Evolutionary conservation across 176 grass and related monocot genomes (phyloP), one percentile per base, ranked within the genome.

Genomic region (Oryza brachyantha): DNA sequence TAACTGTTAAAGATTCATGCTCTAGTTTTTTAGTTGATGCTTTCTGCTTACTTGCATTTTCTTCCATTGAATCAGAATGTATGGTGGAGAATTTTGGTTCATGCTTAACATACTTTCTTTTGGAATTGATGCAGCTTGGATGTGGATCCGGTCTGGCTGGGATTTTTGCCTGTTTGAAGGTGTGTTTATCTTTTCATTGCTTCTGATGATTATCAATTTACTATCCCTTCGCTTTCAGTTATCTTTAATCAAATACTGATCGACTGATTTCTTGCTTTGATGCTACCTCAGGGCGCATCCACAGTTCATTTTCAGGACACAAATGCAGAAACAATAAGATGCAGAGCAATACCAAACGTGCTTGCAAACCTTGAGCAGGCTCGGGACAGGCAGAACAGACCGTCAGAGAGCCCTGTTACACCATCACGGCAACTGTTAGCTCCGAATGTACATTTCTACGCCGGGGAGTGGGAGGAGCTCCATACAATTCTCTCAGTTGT

Each of bases 111-210:
- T 24, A 63, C 68, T 77, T 37, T 45, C 59, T 80, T 76, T 82
- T 73, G 22, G 32, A 68, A 82, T 86, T 81, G 10, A n/a, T 88
- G 92, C 87, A 97, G 92, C 85, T 94, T 40, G 88, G 89, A 80
- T 97, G 95, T 65, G 87, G 95, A 38, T 92, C 81, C 75, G 92
- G 95, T 69, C 65, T 98, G 22, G 88, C 92, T 78, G 92, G 95
- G 61, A 94, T 84, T 87, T 93, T 94, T 67, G 92, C 95, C 29
- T 94, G 92, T 84, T 80, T 98, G 40, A 98, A 98, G 92, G 95
- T 98, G 58, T 62, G 21, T 79, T 81, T 57, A 21, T 84, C 32
- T 84, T 77, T 72, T 42, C 48, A 43, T 58, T 61, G 22, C 57
- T 81, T 66, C 13, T 41, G 21, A 26, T 70, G 52, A 62, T 66